Evolutionary conservation across 495 filamentous ascomycete species (phyloP), one percentile per base, ranked within the genome.

Genomic region (Penicillium diatomitis): DNA sequence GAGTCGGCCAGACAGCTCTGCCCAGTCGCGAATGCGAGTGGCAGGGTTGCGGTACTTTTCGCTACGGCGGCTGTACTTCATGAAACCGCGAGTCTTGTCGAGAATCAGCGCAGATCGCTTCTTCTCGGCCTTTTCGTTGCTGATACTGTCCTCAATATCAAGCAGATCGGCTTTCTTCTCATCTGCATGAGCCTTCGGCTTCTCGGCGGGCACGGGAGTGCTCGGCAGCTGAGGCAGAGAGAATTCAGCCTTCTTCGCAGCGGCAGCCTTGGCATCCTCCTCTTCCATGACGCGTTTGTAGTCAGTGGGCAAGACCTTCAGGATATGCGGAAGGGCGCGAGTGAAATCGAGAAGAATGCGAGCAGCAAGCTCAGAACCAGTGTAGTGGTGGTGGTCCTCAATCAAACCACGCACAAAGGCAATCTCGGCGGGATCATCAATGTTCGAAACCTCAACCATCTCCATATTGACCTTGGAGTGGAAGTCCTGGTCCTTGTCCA

Each of bases 381-480:
- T 99, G 75, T 97, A 99, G 64, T 99, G 92, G 68, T 96, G 94
- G 60, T 99, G 92, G 58, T 99, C 92, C 68, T 99, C 92, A 51
- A 99, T 88, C 51, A 97, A 73, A 46, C 92, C 88, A 46, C 92
- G 88, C 20, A 99, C 80, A 58, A 84, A 96, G 39, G 92, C 91
- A 57, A 99, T 92, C 63, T 99, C 92, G 38, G 82, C 72, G 4
- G 88, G 88, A 46, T 99, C 92, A 52, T 92, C 88, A 46, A 99
- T 73, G 8, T 79, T 76, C 39, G 88, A 88, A 20, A 94, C 81
- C 66, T 97, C 91, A 52, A 99, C 94, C 94, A 99, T 96, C 72
- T 99, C 92, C 64, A 81, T 83, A 73, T 99, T 99, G 70, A 97
- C 86, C 78, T 97, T 97, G 44, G 84, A 82, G 63, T 84, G 71